Conservation (phyloP, 2,329 filamentous ascomycete species). For the Stachybotrys chartarum region DNA sequence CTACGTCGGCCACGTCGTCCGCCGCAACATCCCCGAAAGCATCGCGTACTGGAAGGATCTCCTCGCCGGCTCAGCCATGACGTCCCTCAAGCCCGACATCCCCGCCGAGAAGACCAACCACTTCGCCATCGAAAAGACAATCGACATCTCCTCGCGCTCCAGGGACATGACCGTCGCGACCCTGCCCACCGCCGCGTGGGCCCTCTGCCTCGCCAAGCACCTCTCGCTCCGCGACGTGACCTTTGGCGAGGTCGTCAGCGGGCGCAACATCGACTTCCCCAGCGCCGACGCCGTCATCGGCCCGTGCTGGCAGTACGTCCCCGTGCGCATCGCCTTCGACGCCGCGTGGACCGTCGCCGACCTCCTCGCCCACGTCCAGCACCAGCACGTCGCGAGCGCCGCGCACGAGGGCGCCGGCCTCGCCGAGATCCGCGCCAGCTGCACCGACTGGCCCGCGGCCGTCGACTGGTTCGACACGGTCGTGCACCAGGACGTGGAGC, state of each 20-base stretch:
- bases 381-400: constrained; percentile 50
- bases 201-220: constrained; percentile 51
- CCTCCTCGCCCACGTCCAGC: constrained; percentile 45
- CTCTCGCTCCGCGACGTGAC: constrained; percentile 47
- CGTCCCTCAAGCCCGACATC: constrained; percentile 28
- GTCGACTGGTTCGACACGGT: constrained; percentile 46
- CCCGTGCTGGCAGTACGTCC: constrained; percentile 61
- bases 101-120: constrained; percentile 29
- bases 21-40: constrained; percentile 36
- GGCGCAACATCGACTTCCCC: constrained; percentile 51
- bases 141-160: constrained; percentile 39
- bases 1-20: constrained; percentile 36
- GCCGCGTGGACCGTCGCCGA: constrained; percentile 42
- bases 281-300: constrained; percentile 52
- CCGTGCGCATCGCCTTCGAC: constrained; percentile 51
- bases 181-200: constrained; percentile 61
- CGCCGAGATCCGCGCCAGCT: constrained; percentile 41
- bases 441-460: constrained; percentile 33
- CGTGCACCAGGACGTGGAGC: constrained; percentile 53
- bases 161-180: constrained; percentile 56
- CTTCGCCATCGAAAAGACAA: constrained; percentile 31
- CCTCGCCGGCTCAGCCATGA: constrained; percentile 47
- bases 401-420: constrained; percentile 49
- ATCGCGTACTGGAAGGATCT: constrained; percentile 55
- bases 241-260: constrained; percentile 60